phyloP scores from a whole-genome alignment of 2,329 filamentous ascomycete genomes.

The Fusarium sp. region DNA sequence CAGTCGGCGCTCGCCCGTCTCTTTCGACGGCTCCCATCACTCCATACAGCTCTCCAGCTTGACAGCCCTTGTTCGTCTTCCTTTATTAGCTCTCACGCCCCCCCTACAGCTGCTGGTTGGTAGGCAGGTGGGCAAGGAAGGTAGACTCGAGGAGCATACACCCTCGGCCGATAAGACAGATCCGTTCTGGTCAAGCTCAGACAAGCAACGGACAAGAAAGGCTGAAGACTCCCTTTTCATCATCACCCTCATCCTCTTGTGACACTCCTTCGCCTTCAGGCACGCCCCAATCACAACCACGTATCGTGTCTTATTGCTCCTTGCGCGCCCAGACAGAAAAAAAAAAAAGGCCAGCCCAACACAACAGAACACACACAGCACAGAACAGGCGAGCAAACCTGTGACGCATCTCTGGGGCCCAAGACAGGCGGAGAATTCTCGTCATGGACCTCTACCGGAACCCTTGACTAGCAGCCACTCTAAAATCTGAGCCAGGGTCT shows the following conservation, averaged over 20 bases:
- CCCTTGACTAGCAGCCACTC: conserved; percentile 52
- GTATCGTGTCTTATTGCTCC: conserved; percentile 43
- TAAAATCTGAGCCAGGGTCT: conserved; percentile 49
- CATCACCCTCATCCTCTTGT: conserved; percentile 17
- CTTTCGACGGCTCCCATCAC: conserved; percentile 27
- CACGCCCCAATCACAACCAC: conserved; percentile 34
- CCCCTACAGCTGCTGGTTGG: conserved; percentile 6
- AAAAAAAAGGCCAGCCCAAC: background rate
- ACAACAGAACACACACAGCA: background rate
- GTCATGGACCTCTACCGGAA: conserved; percentile 44
- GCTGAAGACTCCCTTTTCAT: conserved; percentile 31
- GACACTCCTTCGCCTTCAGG: conserved; percentile 29
- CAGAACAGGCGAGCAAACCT: conserved; percentile 35
- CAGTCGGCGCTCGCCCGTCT: conserved; percentile 42
- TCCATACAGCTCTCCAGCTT: conserved; percentile 31
- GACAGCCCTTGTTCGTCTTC: conserved; percentile 33
- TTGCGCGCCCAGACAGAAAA: conserved; percentile 7
- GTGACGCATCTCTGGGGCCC: conserved; percentile 30
- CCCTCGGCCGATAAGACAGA: conserved; percentile 29
- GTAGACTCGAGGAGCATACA: conserved; percentile 13
- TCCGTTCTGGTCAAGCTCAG: conserved; percentile 28
- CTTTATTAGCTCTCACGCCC: conserved; percentile 34
- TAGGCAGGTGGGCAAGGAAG: background rate
- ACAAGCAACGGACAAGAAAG: conserved; percentile 35
- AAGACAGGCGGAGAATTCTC: conserved; percentile 52